Conservation (phyloP, 169 alveolate genomes). For the Cryptosporidium sp. region DNA sequence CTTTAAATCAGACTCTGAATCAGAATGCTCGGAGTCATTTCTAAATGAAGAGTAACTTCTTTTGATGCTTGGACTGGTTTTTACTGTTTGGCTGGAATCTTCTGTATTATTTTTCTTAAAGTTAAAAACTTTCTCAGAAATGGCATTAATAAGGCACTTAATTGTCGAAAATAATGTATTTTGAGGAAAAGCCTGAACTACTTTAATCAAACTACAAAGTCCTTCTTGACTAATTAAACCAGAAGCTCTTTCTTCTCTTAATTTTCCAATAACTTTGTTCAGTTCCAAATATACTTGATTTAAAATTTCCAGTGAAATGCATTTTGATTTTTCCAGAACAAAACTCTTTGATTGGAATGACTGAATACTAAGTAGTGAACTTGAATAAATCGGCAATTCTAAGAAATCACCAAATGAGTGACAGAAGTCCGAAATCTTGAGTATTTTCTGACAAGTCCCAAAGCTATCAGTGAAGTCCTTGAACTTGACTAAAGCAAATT, state of each 20-base stretch:
- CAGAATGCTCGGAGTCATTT: constrained; percentile 1
- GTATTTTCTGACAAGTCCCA: constrained; percentile 15
- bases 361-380: constrained; percentile 40
- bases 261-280: not conserved
- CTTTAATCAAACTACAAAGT: not conserved
- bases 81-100: constrained; percentile 3
- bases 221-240: constrained; percentile 5
- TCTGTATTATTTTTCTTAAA: not conserved
- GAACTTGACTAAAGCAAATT: constrained; percentile 12
- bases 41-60: constrained; percentile 28
- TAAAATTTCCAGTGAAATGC: constrained; percentile 13
- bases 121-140: constrained; percentile 8
- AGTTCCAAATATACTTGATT: constrained; percentile 12
- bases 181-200: constrained; percentile 20
- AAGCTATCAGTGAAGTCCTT: constrained; percentile 25
- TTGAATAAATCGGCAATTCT: constrained; percentile 28
- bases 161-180: constrained; percentile 18
- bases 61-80: not conserved
- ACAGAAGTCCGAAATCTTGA: constrained; percentile 31
- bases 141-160: not conserved
- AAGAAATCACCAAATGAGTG: constrained; percentile 32
- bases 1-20: not conserved
- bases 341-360: constrained; percentile 32
- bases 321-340: constrained; percentile 16
- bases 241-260: not conserved